phyloP scores from a whole-genome alignment of 306 rosid species.

The Quillaja saponaria region DNA sequence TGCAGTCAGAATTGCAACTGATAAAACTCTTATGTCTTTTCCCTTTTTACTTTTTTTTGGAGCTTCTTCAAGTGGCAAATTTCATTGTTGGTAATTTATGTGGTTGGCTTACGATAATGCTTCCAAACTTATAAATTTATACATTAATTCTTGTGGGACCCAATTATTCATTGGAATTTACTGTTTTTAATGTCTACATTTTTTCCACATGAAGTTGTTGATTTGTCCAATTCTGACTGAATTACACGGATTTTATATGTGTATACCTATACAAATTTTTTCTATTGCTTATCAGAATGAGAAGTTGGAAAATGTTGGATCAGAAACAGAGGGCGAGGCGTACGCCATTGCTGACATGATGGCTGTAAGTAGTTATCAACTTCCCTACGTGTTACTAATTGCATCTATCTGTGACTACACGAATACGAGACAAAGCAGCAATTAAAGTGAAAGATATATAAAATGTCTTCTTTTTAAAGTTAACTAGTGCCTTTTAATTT shows the following conservation, averaged over 20 bases:
- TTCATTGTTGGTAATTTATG: constrained; percentile 48
- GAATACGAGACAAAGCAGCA: constrained; percentile 6
- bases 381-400: not conserved
- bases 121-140: constrained; percentile 74
- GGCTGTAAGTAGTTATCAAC: constrained; percentile 59
- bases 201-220: constrained; percentile 10
- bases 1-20: too few species aligned
- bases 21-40: too few species aligned
- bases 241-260: not conserved
- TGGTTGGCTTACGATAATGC: constrained; percentile 91
- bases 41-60: too few species aligned
- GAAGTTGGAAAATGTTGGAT: constrained; percentile 79
- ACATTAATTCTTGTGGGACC: constrained; percentile 90
- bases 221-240: constrained; percentile 19
- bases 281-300: constrained; percentile 56
- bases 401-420: not conserved
- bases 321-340: constrained; percentile 94
- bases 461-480: not conserved
- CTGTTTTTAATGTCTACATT: constrained; percentile 7
- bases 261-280: constrained; percentile 15
- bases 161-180: constrained; percentile 54
- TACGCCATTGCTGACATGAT: constrained; percentile 89
- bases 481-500: constrained; percentile 9
- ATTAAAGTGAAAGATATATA: constrained; percentile 3
- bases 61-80: too few species aligned